A percentile compares a stretch with the other conserved stretches of the same genome.
Conservation (phyloP, 2,329 filamentous ascomycete genomes). For the Aspergillus pseudonomiae region DNA sequence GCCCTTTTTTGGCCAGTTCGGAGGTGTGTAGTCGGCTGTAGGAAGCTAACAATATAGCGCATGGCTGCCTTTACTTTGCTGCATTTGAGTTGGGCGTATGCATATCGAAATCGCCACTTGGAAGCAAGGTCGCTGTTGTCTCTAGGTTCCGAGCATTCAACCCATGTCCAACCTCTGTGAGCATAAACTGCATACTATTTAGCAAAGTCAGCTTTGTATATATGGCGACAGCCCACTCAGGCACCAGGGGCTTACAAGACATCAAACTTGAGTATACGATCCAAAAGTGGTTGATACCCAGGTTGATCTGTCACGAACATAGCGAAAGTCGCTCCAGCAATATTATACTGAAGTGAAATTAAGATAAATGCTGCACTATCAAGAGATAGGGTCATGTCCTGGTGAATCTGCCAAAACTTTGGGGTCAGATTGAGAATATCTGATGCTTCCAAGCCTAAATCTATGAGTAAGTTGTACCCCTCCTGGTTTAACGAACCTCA, state of each 20-base stretch:
- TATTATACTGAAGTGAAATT: not conserved
- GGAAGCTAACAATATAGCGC: not conserved
- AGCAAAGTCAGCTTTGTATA: not conserved
- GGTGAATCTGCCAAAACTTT: not conserved
- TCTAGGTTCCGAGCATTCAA: constrained; percentile 43
- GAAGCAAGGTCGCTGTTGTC: constrained; percentile 36
- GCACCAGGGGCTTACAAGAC: no score
- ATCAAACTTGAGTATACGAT: no score
- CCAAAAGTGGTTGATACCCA: not conserved
- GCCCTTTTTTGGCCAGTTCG: constrained; percentile 14
- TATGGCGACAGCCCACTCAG: no score
- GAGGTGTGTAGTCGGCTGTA: constrained; percentile 15
- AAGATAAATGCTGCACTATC: not conserved
- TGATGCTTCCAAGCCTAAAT: not conserved
- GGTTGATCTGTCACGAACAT: not conserved
- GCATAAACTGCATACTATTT: constrained; percentile 29
- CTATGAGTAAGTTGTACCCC: not conserved
- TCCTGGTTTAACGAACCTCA: not conserved
- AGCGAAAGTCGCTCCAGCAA: not conserved
- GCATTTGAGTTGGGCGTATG: constrained; percentile 36
- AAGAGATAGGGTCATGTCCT: not conserved
- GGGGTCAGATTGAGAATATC: not conserved
- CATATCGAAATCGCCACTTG: constrained; percentile 38
- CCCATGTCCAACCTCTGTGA: constrained; percentile 45
- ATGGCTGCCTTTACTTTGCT: constrained; percentile 34